phyloP scores from a whole-genome alignment of 345 rosid genomes.

The Populus pruinosa region DNA sequence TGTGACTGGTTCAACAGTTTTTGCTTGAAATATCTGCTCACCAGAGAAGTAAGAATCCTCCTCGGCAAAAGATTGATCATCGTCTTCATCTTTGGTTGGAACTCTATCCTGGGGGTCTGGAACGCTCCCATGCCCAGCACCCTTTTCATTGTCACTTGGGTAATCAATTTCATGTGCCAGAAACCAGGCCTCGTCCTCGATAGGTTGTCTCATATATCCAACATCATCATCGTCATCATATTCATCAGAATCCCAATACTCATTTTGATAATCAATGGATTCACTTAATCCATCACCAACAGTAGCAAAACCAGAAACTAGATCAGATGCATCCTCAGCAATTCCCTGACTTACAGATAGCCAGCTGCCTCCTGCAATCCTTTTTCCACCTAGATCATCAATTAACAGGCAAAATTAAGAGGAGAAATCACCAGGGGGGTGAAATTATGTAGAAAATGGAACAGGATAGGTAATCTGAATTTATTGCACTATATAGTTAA shows the following conservation, averaged over 20 bases:
- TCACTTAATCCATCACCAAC: constrained; percentile 94
- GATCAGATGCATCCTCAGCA: constrained; percentile 91
- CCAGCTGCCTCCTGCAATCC: constrained; percentile 89
- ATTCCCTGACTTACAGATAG: constrained; percentile 97
- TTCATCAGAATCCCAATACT: constrained; percentile 99
- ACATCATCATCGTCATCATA: constrained; percentile 97
- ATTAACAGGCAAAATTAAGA: constrained; percentile 9
- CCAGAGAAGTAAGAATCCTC: constrained; percentile 97
- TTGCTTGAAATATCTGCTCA: constrained; percentile 65
- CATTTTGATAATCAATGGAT: constrained; percentile 83
- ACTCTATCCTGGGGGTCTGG: constrained; percentile 82
- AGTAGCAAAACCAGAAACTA: constrained; percentile 97
- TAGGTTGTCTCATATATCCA: constrained; percentile 96
- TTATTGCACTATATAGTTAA: not conserved
- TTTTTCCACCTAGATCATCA: constrained; percentile 65
- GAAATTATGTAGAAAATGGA: not conserved
- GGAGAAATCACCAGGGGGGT: not conserved
- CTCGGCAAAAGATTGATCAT: constrained; percentile 87
- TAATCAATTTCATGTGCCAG: constrained; percentile 98
- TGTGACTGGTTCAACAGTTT: constrained; percentile 54
- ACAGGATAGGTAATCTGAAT: not conserved
- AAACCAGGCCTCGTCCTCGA: constrained; percentile 99
- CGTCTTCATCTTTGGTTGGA: constrained; percentile 78
- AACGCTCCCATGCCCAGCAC: constrained; percentile 69
- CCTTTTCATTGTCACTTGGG: constrained; percentile 97